phyloP scores from a whole-genome alignment of 257 asterid species.

The Marsdenia floribunda region DNA sequence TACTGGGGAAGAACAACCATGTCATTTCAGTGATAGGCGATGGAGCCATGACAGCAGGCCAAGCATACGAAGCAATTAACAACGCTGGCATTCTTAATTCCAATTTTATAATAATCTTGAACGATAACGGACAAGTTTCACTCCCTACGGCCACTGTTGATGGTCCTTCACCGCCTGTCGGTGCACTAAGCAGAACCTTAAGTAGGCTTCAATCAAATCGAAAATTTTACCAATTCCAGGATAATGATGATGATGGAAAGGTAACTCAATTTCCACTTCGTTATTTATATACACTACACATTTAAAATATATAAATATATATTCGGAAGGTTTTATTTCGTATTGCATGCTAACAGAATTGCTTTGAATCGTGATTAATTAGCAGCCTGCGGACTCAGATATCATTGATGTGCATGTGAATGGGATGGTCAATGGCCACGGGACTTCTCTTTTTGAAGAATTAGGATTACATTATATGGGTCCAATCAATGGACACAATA shows the following conservation, averaged over 20 bases:
- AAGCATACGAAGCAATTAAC: constrained; percentile 76
- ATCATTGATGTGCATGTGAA: constrained; percentile 36
- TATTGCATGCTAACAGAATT: not conserved
- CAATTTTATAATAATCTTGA: constrained; percentile 49
- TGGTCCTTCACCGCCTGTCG: constrained; percentile 79
- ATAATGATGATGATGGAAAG: constrained; percentile 47
- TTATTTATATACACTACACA: not conserved
- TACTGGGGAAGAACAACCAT: constrained; percentile 49
- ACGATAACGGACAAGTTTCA: constrained; percentile 75
- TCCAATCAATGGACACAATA: constrained; percentile 58
- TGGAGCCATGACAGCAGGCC: constrained; percentile 90
- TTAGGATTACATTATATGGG: constrained; percentile 68
- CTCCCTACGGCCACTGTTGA: constrained; percentile 72
- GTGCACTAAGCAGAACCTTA: constrained; percentile 58
- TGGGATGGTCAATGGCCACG: constrained; percentile 36
- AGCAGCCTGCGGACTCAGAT: constrained; percentile 37
- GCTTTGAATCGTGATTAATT: not conserved
- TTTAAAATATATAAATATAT: no score
- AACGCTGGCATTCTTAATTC: constrained; percentile 71
- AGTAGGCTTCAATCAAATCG: constrained; percentile 44
- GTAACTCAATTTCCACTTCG: constrained; percentile 15
- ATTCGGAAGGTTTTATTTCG: no score
- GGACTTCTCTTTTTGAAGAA: constrained; percentile 54
- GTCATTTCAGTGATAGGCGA: constrained; percentile 76
- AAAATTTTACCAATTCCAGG: constrained; percentile 43